Base-by-base conservation (phyloP, 2,329 filamentous ascomycete species). In the Aspergillus neotritici region DNA sequence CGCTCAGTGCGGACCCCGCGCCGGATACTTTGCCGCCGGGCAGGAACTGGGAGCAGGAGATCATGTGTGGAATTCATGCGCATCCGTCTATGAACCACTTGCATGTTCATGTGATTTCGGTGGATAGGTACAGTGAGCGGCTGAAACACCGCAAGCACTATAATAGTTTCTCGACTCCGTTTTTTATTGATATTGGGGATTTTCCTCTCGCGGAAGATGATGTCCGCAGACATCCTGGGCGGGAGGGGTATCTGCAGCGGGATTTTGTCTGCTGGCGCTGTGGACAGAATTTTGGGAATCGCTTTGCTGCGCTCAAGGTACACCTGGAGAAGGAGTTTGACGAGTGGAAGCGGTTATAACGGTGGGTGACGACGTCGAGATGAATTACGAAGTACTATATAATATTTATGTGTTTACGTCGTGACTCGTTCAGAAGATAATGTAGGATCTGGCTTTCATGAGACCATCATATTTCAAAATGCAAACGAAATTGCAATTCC, bases 71-170 rank as follows among this genome's bases (percentile, higher is more conserved):
- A 11, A 78, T 95, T 6, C 93, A 98, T 68, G 85, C 87, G 3
- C 80, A 84, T 53, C 93, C 93, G 3, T 90, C 84, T 43, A 97
- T 98, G 93, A 83, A 79, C 50, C 88, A 97, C 63, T 63, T 97
- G 42, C 93, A 98, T 66, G 75, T 97, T 4, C 93, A 98, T 65
- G 80, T 97, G 25, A 68, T 97, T 44, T 87, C 86, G 31, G 73
- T 80, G 13, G 93, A 98, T 62, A 84, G 87, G 74, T 75, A 80
- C 55, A 88, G 84, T 31, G 75, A 78, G 9, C 76, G 75, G 35
- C 53, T 96, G 65, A 87, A 83, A 68, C 82, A 91, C 61, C 76
- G 82, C 51, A 91, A 89, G 63, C 93, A 97, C 68, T 97, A 96
- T 68, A 87, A 93, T 60, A 93, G 86, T 51, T 97, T 97, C 67